Evolutionary conservation across 805 yeast species (phyloP).

Genomic region (Zygosaccharomyces gambellarensis): DNA sequence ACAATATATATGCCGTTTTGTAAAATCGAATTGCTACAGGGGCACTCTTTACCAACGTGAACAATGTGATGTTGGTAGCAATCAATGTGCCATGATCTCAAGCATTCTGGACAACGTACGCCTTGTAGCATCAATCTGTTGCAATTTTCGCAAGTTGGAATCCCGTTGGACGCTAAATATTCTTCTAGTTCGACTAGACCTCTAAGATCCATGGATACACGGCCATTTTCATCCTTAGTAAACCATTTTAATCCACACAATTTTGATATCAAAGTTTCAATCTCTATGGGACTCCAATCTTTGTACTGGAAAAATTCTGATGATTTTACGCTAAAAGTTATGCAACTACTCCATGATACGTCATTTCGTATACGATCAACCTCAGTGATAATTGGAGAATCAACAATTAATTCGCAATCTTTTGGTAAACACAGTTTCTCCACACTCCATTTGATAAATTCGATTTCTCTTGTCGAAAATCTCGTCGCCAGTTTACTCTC

Average conservation of each 20-base stretch:
- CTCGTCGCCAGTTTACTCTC: slow-evolving; percentile 30
- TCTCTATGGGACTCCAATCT: slow-evolving; percentile 19
- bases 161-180: slow-evolving; percentile 16
- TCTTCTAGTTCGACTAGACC: slow-evolving; percentile 28
- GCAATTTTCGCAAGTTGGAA: slow-evolving; percentile 23
- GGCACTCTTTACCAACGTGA: slow-evolving; percentile 25
- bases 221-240: slow-evolving; percentile 21
- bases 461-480: slow-evolving; percentile 25
- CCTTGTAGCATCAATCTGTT: slow-evolving; percentile 24
- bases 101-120: slow-evolving; percentile 16
- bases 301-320: slow-evolving; percentile 17
- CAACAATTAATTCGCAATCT: not conserved
- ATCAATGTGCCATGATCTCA: slow-evolving; percentile 28
- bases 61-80: slow-evolving; percentile 30
- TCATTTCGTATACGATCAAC: slow-evolving; percentile 17
- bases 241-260: slow-evolving; percentile 30
- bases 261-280: slow-evolving; percentile 17
- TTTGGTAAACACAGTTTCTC: slow-evolving; percentile 13
- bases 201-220: slow-evolving; percentile 25
- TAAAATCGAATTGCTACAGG: slow-evolving; percentile 17
- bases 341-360: slow-evolving; percentile 14
- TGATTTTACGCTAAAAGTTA: slow-evolving; percentile 22
- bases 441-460: slow-evolving; percentile 29
- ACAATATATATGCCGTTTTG: slow-evolving; percentile 23
- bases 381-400: slow-evolving; percentile 11